Evolutionary conservation across 306 rosid genomes (phyloP).

Genomic region (Vicia villosa): DNA sequence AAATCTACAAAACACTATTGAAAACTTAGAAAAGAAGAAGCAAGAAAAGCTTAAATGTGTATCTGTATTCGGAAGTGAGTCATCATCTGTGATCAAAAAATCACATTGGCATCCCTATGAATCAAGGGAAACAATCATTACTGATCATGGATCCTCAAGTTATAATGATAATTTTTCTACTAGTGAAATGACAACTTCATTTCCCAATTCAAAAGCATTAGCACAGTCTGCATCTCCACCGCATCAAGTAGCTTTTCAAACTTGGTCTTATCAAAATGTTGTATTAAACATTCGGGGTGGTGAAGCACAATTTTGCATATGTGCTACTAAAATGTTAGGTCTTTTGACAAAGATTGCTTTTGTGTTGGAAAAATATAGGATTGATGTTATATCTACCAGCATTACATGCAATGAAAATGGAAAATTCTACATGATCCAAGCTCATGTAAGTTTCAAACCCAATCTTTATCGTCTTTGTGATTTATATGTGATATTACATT

Average conservation of each 20-base stretch:
- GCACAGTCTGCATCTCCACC: background rate
- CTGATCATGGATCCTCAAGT: conserved; percentile 35
- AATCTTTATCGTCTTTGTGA: too few relatives aligned
- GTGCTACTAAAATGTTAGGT: conserved; percentile 47
- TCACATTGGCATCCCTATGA: conserved; percentile 28
- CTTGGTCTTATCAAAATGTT: conserved; percentile 57
- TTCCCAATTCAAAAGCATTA: too few relatives aligned
- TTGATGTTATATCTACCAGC: too few relatives aligned
- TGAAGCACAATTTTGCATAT: conserved; percentile 69
- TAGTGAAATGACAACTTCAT: background rate
- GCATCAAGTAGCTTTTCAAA: conserved; percentile 42
- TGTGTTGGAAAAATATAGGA: too few relatives aligned
- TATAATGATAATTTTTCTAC: background rate
- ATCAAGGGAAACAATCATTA: conserved; percentile 44
- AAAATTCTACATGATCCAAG: too few relatives aligned
- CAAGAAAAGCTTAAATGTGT: conserved; percentile 44
- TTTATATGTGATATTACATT: too few relatives aligned
- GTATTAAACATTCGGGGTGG: conserved; percentile 54
- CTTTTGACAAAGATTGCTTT: conserved; percentile 42
- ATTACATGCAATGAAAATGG: too few relatives aligned
- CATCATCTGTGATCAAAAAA: background rate
- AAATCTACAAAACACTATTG: conserved; percentile 42
- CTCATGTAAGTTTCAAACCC: too few relatives aligned
- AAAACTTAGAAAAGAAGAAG: conserved; percentile 56
- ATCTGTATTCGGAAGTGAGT: background rate